Conservation (phyloP, 163 green algal genomes). For the Volvox carteri region DNA sequence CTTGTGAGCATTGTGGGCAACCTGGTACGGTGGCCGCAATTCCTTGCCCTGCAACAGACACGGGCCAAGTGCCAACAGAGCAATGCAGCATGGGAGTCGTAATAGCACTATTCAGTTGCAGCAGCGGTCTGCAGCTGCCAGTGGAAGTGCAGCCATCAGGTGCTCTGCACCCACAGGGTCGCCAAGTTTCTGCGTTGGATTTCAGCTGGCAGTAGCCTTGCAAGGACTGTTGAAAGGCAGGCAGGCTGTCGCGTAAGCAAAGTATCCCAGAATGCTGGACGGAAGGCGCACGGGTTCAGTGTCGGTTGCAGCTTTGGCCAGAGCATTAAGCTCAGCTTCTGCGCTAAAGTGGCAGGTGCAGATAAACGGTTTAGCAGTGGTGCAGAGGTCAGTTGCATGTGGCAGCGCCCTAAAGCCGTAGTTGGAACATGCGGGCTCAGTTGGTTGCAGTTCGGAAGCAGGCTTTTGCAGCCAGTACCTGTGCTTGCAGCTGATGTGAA, state of each 20-base stretch:
- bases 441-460: neutral
- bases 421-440: neutral
- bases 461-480: conserved; percentile 16
- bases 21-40: neutral
- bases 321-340: conserved; percentile 20
- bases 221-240: neutral
- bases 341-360: conserved; percentile 3
- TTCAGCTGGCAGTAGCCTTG: neutral
- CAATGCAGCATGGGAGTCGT: neutral
- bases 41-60: neutral
- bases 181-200: neutral
- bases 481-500: neutral
- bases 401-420: conserved; percentile 10
- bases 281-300: conserved; percentile 16
- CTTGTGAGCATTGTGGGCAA: neutral
- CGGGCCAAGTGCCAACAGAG: neutral
- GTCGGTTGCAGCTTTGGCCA: conserved; percentile 23
- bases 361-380: neutral
- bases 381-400: conserved; percentile 26
- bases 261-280: neutral
- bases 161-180: neutral
- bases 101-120: neutral
- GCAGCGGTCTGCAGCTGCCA: conserved; percentile 4
- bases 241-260: conserved; percentile 1
- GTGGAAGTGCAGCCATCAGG: neutral